Conservation (phyloP, 202 grass and related monocot species). For the Bolboschoenoplectus hybrid region DNA sequence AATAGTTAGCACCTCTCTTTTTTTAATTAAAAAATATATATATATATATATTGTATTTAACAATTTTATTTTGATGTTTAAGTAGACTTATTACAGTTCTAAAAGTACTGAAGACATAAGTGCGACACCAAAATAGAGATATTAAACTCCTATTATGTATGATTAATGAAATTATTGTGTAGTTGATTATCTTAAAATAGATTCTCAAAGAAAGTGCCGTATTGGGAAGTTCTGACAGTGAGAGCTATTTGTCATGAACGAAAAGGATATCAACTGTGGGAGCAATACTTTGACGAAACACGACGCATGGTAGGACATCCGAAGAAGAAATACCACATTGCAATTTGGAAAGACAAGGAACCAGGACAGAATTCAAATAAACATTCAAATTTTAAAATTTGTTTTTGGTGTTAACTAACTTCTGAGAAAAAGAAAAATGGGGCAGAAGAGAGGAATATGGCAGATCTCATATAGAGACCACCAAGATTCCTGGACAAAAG, state of each 20-base stretch:
- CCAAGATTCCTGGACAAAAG: slow-evolving; percentile 39
- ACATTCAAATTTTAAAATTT: not conserved
- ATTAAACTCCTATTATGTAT: not conserved
- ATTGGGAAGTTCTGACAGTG: not conserved
- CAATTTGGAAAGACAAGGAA: slow-evolving; percentile 3
- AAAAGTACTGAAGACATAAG: too few species aligned
- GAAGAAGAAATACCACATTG: not conserved
- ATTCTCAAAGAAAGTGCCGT: not conserved
- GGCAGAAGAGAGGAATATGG: slow-evolving; percentile 19
- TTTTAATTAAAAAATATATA: too few species aligned
- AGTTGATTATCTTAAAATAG: not conserved
- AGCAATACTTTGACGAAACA: slow-evolving; percentile 11
- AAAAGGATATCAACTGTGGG: slow-evolving; percentile 4
- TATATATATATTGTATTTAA: not conserved
- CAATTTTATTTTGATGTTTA: not conserved
- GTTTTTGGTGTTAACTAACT: not conserved
- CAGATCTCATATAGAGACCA: not conserved
- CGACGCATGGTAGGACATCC: not conserved
- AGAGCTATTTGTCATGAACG: slow-evolving; percentile 15
- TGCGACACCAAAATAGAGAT: not conserved
- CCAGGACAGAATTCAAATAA: not conserved
- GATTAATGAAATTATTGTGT: not conserved
- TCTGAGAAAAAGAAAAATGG: not conserved
- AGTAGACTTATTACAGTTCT: too few species aligned
- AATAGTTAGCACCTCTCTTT: too few species aligned